Percentiles rank a stretch among this genome's conserved stretches.
These are phyloP conservation scores for Penicillium arizonense DNA, from an alignment of 495 filamentous ascomycete species.

Conservation along the genomic window DNA sequence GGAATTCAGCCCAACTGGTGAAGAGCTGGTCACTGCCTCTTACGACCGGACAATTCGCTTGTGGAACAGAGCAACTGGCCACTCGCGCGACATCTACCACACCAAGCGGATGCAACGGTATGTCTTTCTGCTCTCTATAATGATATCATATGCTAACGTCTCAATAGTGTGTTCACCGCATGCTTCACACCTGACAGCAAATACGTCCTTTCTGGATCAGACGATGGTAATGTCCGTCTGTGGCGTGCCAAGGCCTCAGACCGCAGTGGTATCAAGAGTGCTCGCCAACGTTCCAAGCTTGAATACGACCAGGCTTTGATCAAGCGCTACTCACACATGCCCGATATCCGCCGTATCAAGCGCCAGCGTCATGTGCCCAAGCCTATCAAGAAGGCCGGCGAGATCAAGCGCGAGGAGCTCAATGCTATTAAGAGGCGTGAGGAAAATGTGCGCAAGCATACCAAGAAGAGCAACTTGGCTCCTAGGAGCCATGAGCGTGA, in stretches of 20 bases:
- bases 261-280: slow-evolving; percentile 80
- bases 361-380: slow-evolving; percentile 90
- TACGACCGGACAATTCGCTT: slow-evolving; percentile 82
- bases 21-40: slow-evolving; percentile 86
- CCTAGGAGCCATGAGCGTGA: slow-evolving; percentile 81
- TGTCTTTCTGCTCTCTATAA: slow-evolving; percentile 7
- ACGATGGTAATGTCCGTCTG: slow-evolving; percentile 91
- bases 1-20: slow-evolving; percentile 90
- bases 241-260: slow-evolving; percentile 90
- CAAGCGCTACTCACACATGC: slow-evolving; percentile 90
- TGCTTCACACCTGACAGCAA: slow-evolving; percentile 84
- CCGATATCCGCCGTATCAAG: slow-evolving; percentile 87
- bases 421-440: slow-evolving; percentile 80
- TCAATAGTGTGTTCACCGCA: slow-evolving; percentile 71
- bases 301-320: slow-evolving; percentile 88
- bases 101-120: slow-evolving; percentile 92
- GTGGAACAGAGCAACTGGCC: slow-evolving; percentile 76
- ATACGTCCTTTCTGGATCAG: slow-evolving; percentile 81
- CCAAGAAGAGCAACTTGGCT: slow-evolving; percentile 66
- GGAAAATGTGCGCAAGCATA: slow-evolving; percentile 93
- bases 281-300: slow-evolving; percentile 77
- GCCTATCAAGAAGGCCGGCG: slow-evolving; percentile 93
- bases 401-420: slow-evolving; percentile 93
- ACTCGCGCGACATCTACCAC: slow-evolving; percentile 92
- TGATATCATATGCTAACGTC: slow-evolving; percentile 9